Conservation (phyloP, 768 basidiomycete species). For the Phallus indusiatus region DNA sequence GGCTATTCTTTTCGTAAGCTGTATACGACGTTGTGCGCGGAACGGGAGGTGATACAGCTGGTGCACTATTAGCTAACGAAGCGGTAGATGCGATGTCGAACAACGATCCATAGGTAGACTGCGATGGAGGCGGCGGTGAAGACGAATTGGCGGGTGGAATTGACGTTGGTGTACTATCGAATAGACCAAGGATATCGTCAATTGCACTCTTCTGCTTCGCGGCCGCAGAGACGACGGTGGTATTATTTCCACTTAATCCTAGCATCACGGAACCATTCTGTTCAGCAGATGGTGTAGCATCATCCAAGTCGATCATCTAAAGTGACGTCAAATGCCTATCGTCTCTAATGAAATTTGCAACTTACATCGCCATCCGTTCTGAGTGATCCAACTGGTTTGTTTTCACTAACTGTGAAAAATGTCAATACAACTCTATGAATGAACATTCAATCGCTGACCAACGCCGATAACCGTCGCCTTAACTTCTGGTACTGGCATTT, state of each 20-base stretch:
- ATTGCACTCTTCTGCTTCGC: constrained; percentile 49
- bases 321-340: neutral
- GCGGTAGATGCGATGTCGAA: constrained; percentile 17
- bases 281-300: constrained; percentile 45
- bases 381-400: constrained; percentile 91
- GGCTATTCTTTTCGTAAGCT: constrained; percentile 86
- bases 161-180: constrained; percentile 38
- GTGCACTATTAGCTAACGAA: constrained; percentile 13
- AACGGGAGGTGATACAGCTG: constrained; percentile 30
- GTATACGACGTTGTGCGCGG: constrained; percentile 63
- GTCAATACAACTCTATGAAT: neutral
- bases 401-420: constrained; percentile 68
- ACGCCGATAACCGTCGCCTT: constrained; percentile 95
- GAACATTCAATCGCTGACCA: constrained; percentile 39
- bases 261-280: constrained; percentile 64
- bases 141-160: neutral
- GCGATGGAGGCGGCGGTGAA: constrained; percentile 15
- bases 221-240: constrained; percentile 22
- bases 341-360: neutral
- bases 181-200: constrained; percentile 88
- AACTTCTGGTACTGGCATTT: constrained; percentile 98
- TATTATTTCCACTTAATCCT: constrained; percentile 39
- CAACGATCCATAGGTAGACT: constrained; percentile 26
- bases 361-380: constrained; percentile 63
- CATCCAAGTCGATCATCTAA: constrained; percentile 38